A percentile compares a stretch with the other conserved stretches of the same genome.
These are phyloP conservation scores for Madurella mycetomatis DNA, from an alignment of 2,329 filamentous ascomycete species.

Conservation along the genomic window DNA sequence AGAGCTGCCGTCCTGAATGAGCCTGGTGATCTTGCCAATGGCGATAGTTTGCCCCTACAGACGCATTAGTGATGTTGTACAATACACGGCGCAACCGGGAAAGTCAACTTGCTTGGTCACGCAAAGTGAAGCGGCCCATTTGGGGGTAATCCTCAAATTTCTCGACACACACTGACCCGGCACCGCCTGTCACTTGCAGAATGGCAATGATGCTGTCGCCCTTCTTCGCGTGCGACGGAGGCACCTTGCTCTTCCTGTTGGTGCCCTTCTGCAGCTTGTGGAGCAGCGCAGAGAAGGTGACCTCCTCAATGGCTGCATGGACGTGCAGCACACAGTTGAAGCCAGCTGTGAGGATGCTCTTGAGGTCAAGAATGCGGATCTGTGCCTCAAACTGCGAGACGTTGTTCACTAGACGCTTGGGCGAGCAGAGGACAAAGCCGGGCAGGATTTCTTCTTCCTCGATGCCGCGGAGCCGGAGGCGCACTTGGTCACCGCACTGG, in stretches of 20 bases:
- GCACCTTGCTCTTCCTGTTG: constrained; percentile 83
- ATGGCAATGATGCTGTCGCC: constrained; percentile 85
- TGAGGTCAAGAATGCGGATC: constrained; percentile 90
- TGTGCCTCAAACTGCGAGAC: constrained; percentile 91
- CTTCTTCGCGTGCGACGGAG: constrained; percentile 84
- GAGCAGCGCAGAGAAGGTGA: constrained; percentile 81
- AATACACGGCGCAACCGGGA: background rate
- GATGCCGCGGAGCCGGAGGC: constrained; percentile 84
- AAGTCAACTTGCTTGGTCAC: constrained; percentile 66
- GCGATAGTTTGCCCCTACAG: constrained; percentile 95
- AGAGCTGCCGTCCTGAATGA: constrained; percentile 43
- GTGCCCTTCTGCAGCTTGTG: constrained; percentile 97
- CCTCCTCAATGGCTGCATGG: constrained; percentile 95
- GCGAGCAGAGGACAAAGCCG: constrained; percentile 93
- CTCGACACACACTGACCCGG: constrained; percentile 87
- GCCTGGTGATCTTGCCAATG: constrained; percentile 97
- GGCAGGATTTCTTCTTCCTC: constrained; percentile 97
- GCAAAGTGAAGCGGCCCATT: constrained; percentile 82
- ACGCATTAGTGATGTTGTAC: background rate
- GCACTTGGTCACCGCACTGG: constrained; percentile 91
- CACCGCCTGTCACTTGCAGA: constrained; percentile 79
- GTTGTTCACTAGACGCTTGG: constrained; percentile 87
- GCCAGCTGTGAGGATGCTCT: constrained; percentile 86
- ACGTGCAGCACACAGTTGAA: constrained; percentile 99
- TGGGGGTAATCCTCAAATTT: constrained; percentile 94